A percentile compares a stretch with the other conserved stretches of the same genome.
Evolutionary conservation across 345 rosid species (phyloP).

Genomic region (Sonneratia caseolaris): DNA sequence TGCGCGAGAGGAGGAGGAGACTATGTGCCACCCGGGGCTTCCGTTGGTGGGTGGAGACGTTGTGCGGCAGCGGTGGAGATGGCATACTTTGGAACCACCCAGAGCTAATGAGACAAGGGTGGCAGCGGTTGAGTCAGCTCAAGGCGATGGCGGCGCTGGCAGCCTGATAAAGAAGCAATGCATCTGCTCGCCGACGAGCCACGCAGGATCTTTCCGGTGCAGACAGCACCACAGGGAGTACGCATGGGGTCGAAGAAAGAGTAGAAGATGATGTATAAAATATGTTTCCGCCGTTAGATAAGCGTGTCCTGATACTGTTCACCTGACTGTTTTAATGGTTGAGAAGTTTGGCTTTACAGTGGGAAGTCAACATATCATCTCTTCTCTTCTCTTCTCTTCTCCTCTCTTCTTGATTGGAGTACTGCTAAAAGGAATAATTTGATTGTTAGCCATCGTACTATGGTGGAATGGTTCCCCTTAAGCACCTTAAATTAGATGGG

Average conservation of each 20-base stretch:
- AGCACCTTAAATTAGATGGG: no score
- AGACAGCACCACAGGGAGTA: constrained; percentile 11
- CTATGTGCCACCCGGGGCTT: constrained; percentile 6
- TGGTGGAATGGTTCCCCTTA: no score
- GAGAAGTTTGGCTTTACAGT: not conserved
- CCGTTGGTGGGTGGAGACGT: not conserved
- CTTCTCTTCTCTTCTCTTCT: no score
- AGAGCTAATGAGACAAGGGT: not conserved
- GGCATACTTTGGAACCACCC: constrained; percentile 13
- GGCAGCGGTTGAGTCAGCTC: not conserved
- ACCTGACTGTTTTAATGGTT: not conserved
- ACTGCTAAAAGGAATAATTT: no score
- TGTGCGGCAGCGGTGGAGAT: not conserved
- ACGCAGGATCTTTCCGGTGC: constrained; percentile 18
- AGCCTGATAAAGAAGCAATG: constrained; percentile 13
- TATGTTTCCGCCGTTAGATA: not conserved
- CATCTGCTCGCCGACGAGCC: constrained; percentile 14
- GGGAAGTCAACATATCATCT: not conserved
- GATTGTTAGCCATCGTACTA: no score
- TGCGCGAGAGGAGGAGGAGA: not conserved
- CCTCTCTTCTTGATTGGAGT: no score
- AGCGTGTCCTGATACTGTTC: not conserved
- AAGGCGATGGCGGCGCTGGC: constrained; percentile 11
- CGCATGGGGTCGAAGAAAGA: constrained; percentile 11
- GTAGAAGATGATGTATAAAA: not conserved